A percentile compares a stretch with the other conserved stretches of the same genome.
Conservation (phyloP, 1,284 basidiomycete species). For the Schizophyllum amplum region DNA sequence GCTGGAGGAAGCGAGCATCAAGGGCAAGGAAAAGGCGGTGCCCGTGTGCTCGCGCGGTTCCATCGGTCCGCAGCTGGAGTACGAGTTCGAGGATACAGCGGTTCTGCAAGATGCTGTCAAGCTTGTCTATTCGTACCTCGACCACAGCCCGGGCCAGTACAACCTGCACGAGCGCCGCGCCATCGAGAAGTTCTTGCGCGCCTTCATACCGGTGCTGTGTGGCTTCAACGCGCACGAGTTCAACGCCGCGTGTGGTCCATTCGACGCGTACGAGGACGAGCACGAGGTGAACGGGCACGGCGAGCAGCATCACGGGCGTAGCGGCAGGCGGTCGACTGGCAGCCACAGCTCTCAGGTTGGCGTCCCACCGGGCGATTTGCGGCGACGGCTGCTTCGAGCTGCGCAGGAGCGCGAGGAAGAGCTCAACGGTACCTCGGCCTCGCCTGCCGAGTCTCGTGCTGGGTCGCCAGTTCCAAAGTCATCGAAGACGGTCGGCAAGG, state of each 20-base stretch:
- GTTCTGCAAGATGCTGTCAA: slow-evolving; percentile 87
- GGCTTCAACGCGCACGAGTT: slow-evolving; percentile 73
- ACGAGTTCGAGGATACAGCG: slow-evolving; percentile 68
- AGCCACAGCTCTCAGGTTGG: slow-evolving; percentile 36
- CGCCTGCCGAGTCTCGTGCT: slow-evolving; percentile 32
- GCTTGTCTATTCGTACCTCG: slow-evolving; percentile 85
- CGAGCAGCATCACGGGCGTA: slow-evolving; percentile 32
- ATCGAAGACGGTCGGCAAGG: background rate
- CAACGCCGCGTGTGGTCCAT: slow-evolving; percentile 61
- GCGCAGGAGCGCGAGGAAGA: slow-evolving; percentile 42
- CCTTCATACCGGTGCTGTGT: slow-evolving; percentile 82
- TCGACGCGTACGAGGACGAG: slow-evolving; percentile 26
- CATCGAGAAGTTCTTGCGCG: slow-evolving; percentile 80
- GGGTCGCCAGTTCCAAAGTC: slow-evolving; percentile 24
- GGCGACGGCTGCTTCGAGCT: slow-evolving; percentile 73
- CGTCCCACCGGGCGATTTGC: slow-evolving; percentile 59
- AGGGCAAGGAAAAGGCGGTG: slow-evolving; percentile 23
- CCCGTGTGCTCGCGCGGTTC: slow-evolving; percentile 31
- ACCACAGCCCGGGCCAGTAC: slow-evolving; percentile 74
- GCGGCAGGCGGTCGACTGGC: slow-evolving; percentile 36
- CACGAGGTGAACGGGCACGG: slow-evolving; percentile 35
- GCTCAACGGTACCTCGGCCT: slow-evolving; percentile 23
- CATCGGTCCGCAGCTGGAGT: slow-evolving; percentile 71
- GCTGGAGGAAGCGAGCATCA: slow-evolving; percentile 14
- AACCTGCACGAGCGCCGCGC: slow-evolving; percentile 71